phyloP scores from a whole-genome alignment of 495 filamentous ascomycete genomes.

The Jackrogersella multiformis region DNA sequence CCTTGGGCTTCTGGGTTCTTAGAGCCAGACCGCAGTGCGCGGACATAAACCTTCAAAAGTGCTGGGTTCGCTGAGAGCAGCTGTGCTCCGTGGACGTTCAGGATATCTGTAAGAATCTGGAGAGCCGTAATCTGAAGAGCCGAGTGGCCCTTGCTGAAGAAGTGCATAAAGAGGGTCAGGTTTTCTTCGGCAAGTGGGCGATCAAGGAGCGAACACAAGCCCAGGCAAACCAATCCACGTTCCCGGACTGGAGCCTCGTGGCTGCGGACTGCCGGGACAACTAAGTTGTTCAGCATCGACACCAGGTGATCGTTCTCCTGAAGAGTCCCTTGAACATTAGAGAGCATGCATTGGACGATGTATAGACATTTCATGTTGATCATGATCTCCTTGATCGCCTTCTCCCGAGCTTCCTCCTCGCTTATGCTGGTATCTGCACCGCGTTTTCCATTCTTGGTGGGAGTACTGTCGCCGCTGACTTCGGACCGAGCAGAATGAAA shows the following conservation, averaged over 20 bases:
- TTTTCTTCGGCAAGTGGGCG: conserved; percentile 93
- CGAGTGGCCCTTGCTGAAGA: conserved; percentile 91
- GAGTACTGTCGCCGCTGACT: conserved; percentile 70
- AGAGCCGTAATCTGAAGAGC: conserved; percentile 87
- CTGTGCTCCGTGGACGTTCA: conserved; percentile 83
- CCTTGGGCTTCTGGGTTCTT: conserved; percentile 79
- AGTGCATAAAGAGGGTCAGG: conserved; percentile 92
- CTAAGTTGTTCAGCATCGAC: conserved; percentile 94
- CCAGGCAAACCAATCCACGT: conserved; percentile 85
- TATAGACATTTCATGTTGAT: conserved; percentile 98
- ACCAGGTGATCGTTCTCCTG: conserved; percentile 88
- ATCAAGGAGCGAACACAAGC: conserved; percentile 89
- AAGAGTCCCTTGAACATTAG: conserved; percentile 84
- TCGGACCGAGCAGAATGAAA: conserved; percentile 92
- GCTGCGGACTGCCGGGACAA: conserved; percentile 91
- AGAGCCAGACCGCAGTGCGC: conserved; percentile 74
- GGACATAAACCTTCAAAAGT: conserved; percentile 79
- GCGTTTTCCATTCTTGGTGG: conserved; percentile 59
- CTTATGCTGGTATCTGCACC: conserved; percentile 62
- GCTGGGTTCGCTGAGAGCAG: conserved; percentile 67
- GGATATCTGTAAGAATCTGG: conserved; percentile 92
- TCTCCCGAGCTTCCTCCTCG: conserved; percentile 79
- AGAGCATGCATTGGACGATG: conserved; percentile 96
- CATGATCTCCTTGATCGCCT: conserved; percentile 87
- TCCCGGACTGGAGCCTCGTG: conserved; percentile 94